phyloP scores from a whole-genome alignment of 805 yeast genomes.

The Starmerella vitae region DNA sequence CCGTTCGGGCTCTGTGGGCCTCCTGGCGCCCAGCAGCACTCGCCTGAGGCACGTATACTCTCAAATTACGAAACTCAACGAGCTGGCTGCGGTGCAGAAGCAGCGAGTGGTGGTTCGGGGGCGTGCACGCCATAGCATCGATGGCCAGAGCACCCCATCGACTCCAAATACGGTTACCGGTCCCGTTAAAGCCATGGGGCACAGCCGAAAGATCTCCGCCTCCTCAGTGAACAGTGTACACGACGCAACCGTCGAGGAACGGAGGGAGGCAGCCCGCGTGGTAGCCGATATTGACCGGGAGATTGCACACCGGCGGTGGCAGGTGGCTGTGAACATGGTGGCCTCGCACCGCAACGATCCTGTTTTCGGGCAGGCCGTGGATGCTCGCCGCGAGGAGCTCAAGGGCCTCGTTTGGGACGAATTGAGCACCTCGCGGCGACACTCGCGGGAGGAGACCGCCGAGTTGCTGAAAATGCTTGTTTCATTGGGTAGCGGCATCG shows the following conservation, averaged over 20 bases:
- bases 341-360: conserved; percentile 3
- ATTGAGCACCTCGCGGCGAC: conserved; percentile 5
- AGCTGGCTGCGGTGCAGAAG: conserved; percentile 6
- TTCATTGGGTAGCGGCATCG: conserved; percentile 33
- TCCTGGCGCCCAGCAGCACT: conserved; percentile 12
- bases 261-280: conserved; percentile 44
- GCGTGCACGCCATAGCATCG: neutral
- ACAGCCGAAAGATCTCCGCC: conserved; percentile 7
- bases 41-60: conserved; percentile 12
- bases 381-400: conserved; percentile 11
- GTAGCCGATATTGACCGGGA: conserved; percentile 58
- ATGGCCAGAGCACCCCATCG: neutral
- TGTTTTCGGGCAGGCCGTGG: conserved; percentile 7
- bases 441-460: conserved; percentile 1
- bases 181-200: neutral
- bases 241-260: conserved; percentile 35
- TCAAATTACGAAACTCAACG: conserved; percentile 12
- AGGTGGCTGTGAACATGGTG: conserved; percentile 30
- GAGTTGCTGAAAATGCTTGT: conserved; percentile 28
- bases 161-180: neutral
- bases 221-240: conserved; percentile 35
- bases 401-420: conserved; percentile 10
- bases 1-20: conserved; percentile 28
- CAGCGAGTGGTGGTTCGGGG: neutral
- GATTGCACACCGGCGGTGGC: conserved; percentile 46